A percentile compares a stretch with the other conserved stretches of the same genome.
Evolutionary conservation across 169 alveolate genomes (phyloP).

Genomic region (Sarcocystis neurona): DNA sequence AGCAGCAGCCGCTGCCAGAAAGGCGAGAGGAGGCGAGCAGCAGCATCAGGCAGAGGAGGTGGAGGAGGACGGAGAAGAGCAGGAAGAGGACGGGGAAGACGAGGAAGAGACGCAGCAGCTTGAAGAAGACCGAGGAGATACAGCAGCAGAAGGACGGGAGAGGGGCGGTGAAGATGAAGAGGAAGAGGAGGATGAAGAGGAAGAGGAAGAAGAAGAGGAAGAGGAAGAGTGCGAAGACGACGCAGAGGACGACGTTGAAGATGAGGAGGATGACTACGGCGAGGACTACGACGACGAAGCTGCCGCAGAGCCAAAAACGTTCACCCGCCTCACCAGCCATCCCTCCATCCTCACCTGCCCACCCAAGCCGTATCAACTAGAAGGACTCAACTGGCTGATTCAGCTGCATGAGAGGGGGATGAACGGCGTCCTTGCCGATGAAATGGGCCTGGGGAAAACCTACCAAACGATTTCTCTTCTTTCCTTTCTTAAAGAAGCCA

Average conservation of each 20-base stretch:
- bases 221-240: not conserved
- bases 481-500: conserved; percentile 49
- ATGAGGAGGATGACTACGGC: not conserved
- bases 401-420: conserved; percentile 82
- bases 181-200: not conserved
- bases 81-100: not conserved
- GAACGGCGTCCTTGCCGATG: conserved; percentile 69
- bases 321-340: conserved; percentile 28
- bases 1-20: too few species aligned
- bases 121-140: not conserved
- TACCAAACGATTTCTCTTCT: conserved; percentile 62
- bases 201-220: not conserved
- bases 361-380: conserved; percentile 85
- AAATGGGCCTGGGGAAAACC: conserved; percentile 67
- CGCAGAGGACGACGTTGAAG: not conserved
- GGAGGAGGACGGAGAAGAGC: not conserved
- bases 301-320: not conserved
- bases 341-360: conserved; percentile 46
- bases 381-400: conserved; percentile 90
- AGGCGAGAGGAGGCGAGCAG: not conserved
- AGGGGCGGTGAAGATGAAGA: not conserved
- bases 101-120: not conserved
- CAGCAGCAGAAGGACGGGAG: not conserved
- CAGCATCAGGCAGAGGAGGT: not conserved
- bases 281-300: not conserved